Evolutionary conservation across 2,329 filamentous ascomycete genomes (phyloP), one percentile per base, ranked within the genome.

Genomic region (Botrytis galanthina): DNA sequence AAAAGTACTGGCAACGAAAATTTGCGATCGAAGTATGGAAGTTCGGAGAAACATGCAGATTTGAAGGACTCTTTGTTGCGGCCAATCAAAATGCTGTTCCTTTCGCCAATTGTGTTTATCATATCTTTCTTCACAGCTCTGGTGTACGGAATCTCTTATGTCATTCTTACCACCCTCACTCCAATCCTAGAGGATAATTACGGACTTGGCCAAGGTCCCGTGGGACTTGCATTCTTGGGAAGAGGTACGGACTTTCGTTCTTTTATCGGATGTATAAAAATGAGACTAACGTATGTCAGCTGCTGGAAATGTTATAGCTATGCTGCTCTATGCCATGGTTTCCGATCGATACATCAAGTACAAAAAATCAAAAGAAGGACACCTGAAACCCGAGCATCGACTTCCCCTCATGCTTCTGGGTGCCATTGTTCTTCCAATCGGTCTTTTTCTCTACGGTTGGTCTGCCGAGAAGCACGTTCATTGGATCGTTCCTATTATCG

Each of bases 361-460:
- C 54, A 70, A n/a, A n/a, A 70, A 62, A n/a, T 61, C 68, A 1
- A 9, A 62, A 62, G 68, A 62, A 32, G 68, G 68, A 29, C 61
- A 70, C 12, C 54, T 70, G 14, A 74, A 78, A 10, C 82, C 83
- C 0, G 84, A 86, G 70, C 80, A 81, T 35, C 80, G 84, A 0
- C 79, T 86, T 0, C 84, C 81, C 80, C 82, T 82, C 39, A 82
- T 82, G 42, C 82, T 85, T 75, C 73, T 83, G 0, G 83, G 82
- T 0, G 78, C 81, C 1, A 80, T 83, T 0, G 72, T 82, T 1
- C 80, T 86, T 10, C 83, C 85, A 0, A 75, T 85, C 2, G 85
- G 87, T 0, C 79, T 86, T 0, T 86, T 86, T 75, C 85, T 84
- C 84, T 79, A 86, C n/a, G 85, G 82, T 7, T 86, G 84, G 85